Evolutionary conservation across 352 stramenopile genomes (phyloP).

Genomic region (Pythium sukuiense): DNA sequence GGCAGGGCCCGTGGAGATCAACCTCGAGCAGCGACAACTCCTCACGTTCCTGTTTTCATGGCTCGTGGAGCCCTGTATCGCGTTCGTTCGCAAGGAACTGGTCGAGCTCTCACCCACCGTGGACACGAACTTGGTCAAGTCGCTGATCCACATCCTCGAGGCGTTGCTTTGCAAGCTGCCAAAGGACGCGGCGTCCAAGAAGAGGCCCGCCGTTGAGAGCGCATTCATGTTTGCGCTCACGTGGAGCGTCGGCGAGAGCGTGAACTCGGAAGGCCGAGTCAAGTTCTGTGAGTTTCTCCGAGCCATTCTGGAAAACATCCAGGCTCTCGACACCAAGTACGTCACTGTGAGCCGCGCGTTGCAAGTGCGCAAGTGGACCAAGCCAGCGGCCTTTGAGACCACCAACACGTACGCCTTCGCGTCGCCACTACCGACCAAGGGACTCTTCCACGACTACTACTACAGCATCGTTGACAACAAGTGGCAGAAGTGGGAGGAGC

Average conservation of each 20-base stretch:
- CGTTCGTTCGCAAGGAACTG: constrained; percentile 87
- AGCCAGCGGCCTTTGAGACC: constrained; percentile 52
- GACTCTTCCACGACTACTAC: constrained; percentile 84
- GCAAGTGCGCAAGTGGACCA: constrained; percentile 82
- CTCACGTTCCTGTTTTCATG: constrained; percentile 83
- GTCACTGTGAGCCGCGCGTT: constrained; percentile 72
- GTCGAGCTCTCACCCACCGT: constrained; percentile 87
- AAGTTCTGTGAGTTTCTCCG: constrained; percentile 86
- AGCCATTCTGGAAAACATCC: constrained; percentile 73
- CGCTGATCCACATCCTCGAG: constrained; percentile 86
- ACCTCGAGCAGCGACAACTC: constrained; percentile 61
- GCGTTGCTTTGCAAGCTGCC: constrained; percentile 70
- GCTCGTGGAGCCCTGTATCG: constrained; percentile 89
- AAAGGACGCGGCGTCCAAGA: constrained; percentile 71
- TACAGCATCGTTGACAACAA: constrained; percentile 85
- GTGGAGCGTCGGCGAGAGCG: constrained; percentile 89
- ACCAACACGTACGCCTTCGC: constrained; percentile 42
- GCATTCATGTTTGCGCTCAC: constrained; percentile 91
- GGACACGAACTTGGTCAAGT: constrained; percentile 89
- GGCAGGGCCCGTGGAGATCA: constrained; percentile 72
- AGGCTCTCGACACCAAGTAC: constrained; percentile 70
- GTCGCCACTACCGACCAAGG: constrained; percentile 64
- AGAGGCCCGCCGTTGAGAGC: constrained; percentile 64
- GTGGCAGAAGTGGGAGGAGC: constrained; percentile 92
- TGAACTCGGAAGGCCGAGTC: constrained; percentile 63